These are phyloP conservation scores for Arthrobotrys conoides DNA, from an alignment of 2,329 filamentous ascomycete genomes.

Conservation along the genomic window DNA sequence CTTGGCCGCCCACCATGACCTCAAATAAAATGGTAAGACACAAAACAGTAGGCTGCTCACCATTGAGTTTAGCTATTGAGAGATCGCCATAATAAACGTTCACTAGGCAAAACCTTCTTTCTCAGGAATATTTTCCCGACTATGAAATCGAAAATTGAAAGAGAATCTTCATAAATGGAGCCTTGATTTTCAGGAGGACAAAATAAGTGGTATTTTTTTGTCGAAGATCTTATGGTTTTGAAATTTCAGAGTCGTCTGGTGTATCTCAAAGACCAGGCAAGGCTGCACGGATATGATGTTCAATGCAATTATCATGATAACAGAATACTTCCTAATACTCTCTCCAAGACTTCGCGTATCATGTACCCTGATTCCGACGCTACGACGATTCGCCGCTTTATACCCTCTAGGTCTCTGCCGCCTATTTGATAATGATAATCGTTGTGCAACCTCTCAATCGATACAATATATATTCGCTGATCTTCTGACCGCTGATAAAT, in stretches of 20 bases:
- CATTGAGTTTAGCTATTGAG: slow-evolving; percentile 1
- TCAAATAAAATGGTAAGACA: not conserved
- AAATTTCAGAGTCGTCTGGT: not conserved
- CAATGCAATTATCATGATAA: slow-evolving; percentile 1
- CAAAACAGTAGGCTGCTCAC: slow-evolving; percentile 12
- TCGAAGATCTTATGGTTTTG: slow-evolving; percentile 38
- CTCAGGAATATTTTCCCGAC: not conserved
- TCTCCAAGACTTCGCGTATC: slow-evolving; percentile 43
- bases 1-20: not conserved
- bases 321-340: not conserved
- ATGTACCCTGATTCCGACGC: slow-evolving; percentile 37
- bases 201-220: slow-evolving; percentile 24
- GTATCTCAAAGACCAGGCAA: slow-evolving; percentile 17
- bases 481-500: slow-evolving; percentile 8
- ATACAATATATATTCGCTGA: slow-evolving; percentile 25
- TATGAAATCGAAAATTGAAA: slow-evolving; percentile 14
- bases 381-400: slow-evolving; percentile 3
- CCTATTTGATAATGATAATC: slow-evolving; percentile 22
- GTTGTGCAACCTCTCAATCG: slow-evolving; percentile 28
- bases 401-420: not conserved
- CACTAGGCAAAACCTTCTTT: slow-evolving; percentile 25
- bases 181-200: slow-evolving; percentile 45
- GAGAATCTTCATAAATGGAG: slow-evolving; percentile 14
- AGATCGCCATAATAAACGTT: slow-evolving; percentile 48
- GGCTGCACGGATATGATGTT: not conserved